Base-by-base conservation (phyloP, 2,329 filamentous ascomycete genomes). In the Biscogniauxia marginata region DNA sequence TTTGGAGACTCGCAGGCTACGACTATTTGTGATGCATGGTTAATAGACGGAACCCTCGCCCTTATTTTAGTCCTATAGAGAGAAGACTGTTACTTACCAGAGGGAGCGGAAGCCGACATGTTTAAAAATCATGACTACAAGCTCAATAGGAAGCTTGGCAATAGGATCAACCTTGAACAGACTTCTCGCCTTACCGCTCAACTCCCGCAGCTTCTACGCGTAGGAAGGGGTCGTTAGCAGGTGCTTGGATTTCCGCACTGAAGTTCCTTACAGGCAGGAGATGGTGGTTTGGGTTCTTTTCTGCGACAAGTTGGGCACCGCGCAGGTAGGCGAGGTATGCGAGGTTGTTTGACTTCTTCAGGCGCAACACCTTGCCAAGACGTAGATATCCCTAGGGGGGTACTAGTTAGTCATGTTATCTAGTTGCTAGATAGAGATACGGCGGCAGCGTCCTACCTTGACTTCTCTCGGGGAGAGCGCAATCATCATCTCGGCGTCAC, bases 391-490 rank as follows among this genome's bases (percentile, higher is more conserved):
- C 63, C 66, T 69, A 43, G 34, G 3, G 34, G 3, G 21, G 23
- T 4, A 46, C 19, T 30, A 7, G 49, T 67, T 24, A 65, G 57
- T 43, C 52, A 48, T 16, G 45, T 22, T 44, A 24, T 44, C 49
- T 3, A 19, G 6, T 6, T 16, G 6, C 25, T 8, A 25, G 25
- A 4, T 19, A 19, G 9, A 24, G 18, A 22, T 20, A 25, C 8
- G 25, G 34, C n/a, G 19, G 19, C 50, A 48, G 7, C 11, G 24
- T 30, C 46, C 16, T 59, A 67, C 66, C 62, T 63, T 69, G 16
- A 65, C 65, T 4, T 70, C 63, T 22, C 65, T 63, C 18, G 67
- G 67, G 8, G 58, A 58, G 23, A 70, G 58, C 50, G 66, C 61
- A 25, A 70, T 61, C 63, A 70, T 66, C 53, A 62, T 53, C 47